Evolutionary conservation across 2,329 filamentous ascomycete species (phyloP), one percentile per base, ranked within the genome.

Genomic region (Fusarium sarcochroum): DNA sequence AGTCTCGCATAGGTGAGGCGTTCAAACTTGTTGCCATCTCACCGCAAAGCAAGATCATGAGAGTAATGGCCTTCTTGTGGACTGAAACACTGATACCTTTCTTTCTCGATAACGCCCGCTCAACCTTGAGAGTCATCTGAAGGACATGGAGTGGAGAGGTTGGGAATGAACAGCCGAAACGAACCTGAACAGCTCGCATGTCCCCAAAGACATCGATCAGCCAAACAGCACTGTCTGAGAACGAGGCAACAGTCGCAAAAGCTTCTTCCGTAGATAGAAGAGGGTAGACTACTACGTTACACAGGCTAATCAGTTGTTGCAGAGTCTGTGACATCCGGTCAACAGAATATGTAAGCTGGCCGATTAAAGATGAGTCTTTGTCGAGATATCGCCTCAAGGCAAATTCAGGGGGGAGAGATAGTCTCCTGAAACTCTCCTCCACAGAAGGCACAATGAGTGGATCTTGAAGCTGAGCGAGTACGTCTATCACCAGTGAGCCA

Each of bases 151-250:
- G 69, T 6, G 82, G 71, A 20, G 77, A 76, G 37, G 68, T 73
- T 17, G 74, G 74, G 55, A 72, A 70, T 45, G 70, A 37, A 38
- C 73, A 53, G 37, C 78, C 76, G 77, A 82, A 81, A 64, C 76
- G 75, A 30, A 76, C 79, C 58, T 83, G 81, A 13, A 79, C 73
- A 20, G 78, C 71, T 49, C 81, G 78, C 30, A 87, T 73, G 41
- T 81, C 78, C 35, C 83, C 77, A 65, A 83, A 76, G 8, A 80
- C 79, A 70, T 88, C 86, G 59, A 87, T 75, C 14, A 87, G 74
- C 85, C 85, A 87, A 14, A 82, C 79, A 1, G 80, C 74, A 58
- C 79, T 78, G 63, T 83, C 83, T 18, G 76, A 76, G 49, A 81
- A 80, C 58, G 75, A 76, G 17, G 77, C 73, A 13, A 74, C 68